Conservation (phyloP, 208 protist genomes). For the Zelonia costaricensis region DNA sequence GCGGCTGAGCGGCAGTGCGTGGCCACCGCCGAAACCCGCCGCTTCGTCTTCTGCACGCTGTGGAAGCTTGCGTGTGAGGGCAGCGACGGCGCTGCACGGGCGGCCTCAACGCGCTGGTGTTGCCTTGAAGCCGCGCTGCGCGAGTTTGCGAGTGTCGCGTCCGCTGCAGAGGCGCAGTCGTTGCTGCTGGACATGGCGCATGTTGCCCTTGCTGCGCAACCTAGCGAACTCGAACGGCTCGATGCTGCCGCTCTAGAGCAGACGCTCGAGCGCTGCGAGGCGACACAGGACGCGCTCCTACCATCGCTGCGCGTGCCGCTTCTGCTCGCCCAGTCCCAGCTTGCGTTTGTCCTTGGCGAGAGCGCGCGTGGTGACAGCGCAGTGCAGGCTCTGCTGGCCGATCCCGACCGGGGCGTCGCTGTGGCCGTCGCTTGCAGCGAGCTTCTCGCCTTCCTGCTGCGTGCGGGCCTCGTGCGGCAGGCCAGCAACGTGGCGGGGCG, state of each 20-base stretch:
- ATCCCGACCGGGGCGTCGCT: not conserved
- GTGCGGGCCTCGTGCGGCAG: not conserved
- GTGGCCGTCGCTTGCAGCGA: not conserved
- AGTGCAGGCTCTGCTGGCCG: not conserved
- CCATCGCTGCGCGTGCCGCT: not conserved
- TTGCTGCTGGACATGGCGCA: slow-evolving; percentile 23
- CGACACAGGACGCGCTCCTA: not conserved
- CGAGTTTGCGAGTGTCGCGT: slow-evolving; percentile 6
- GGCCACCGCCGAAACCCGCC: not conserved
- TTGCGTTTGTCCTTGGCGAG: slow-evolving; percentile 16
- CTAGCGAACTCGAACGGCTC: not conserved
- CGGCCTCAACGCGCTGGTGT: slow-evolving; percentile 8
- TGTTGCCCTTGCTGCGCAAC: not conserved
- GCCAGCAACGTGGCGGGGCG: slow-evolving; percentile 8
- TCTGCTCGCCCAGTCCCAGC: slow-evolving; percentile 12
- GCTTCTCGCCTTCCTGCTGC: slow-evolving; percentile 29
- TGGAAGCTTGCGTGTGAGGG: slow-evolving; percentile 9
- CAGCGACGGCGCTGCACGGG: not conserved
- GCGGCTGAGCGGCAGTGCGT: not conserved
- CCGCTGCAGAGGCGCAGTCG: slow-evolving; percentile 14
- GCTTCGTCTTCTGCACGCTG: slow-evolving; percentile 25
- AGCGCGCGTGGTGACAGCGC: slow-evolving; percentile 1
- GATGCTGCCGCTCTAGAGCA: not conserved
- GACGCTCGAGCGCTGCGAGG: slow-evolving; percentile 7
- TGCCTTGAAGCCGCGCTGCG: slow-evolving; percentile 13